Conservation (phyloP, 441 rosid genomes). For the Kokia cookei region DNA sequence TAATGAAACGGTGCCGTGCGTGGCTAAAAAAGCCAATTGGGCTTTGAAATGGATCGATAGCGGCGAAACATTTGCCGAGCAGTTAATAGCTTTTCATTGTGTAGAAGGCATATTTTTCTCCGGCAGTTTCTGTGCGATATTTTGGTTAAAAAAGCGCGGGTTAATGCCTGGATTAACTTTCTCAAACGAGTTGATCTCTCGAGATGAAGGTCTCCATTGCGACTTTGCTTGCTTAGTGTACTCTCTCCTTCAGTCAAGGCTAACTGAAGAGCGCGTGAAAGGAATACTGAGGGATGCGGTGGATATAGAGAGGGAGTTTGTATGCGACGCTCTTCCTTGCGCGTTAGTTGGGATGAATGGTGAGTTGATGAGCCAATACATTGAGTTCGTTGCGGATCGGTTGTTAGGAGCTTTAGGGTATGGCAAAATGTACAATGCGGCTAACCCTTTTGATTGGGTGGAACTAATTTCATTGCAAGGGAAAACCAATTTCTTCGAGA, state of each 20-base stretch:
- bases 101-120: constrained; percentile 61
- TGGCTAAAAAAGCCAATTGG: constrained; percentile 55
- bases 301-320: constrained; percentile 61
- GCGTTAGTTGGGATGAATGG: constrained; percentile 65
- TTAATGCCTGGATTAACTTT: constrained; percentile 50
- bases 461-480: constrained; percentile 65
- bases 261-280: constrained; percentile 41
- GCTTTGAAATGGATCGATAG: constrained; percentile 59
- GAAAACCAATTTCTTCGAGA: constrained; percentile 67
- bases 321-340: constrained; percentile 61
- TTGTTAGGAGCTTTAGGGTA: constrained; percentile 48
- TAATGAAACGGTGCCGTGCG: constrained; percentile 54
- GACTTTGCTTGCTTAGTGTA: constrained; percentile 47
- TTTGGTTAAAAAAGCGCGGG: constrained; percentile 53
- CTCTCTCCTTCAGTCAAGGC: constrained; percentile 20
- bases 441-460: constrained; percentile 75
- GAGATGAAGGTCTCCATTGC: constrained; percentile 54
- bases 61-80: constrained; percentile 43
- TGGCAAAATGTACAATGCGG: constrained; percentile 41
- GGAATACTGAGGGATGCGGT: constrained; percentile 47
- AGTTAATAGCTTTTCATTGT: constrained; percentile 43
- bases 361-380: constrained; percentile 55
- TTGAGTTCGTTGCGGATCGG: constrained; percentile 67
- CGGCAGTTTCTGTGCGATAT: constrained; percentile 44
- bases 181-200: constrained; percentile 48